Evolutionary conservation across 768 basidiomycete species (phyloP), one percentile per base, ranked within the genome.

Genomic region (Polyporus arcularius): DNA sequence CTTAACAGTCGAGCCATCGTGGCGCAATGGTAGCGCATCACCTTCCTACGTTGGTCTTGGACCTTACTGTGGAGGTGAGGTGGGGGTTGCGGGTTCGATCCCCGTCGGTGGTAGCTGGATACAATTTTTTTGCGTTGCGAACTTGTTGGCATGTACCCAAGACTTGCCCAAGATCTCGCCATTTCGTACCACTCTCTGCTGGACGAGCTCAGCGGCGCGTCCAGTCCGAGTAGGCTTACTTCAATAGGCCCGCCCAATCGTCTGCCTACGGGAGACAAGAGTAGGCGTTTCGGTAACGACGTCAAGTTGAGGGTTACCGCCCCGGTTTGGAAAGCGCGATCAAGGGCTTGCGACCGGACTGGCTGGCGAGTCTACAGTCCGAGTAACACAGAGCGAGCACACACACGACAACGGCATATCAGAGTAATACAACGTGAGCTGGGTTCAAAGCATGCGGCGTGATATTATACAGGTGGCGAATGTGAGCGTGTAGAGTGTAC

Each of bases 11-110:
- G 67, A 61, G 71, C 71, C 71, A 70, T 68, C 69, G 70, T 72
- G 69, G 71, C 71, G 70, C 71, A 72, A 72, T 67, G 71, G 71
- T 70, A 72, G 71, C 70, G 71, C 71, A 70, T 72, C 71, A 70
- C 71, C 70, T 72, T 72, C 71, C 71, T 72, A 72, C 21, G 21
- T 26, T 26, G 21, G 21, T 26, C 21, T 26, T 26, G 2, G 21
- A 35, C 11, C 4, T 35, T 35, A 35, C 21, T 43, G n/a, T 16
- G 30, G 55, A 43, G 39, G 55, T 30, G 35, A 72, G 71, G 71
- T 70, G 71, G 70, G 69, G 71, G 70, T 71, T 72, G 71, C 69
- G 71, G 71, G 71, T 72, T 72, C 71, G 71, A 72, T 66, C 67
- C 71, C 71, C 71, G 69, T 70, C 70, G 69, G 65, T 67, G 71